phyloP scores from a whole-genome alignment of 257 asterid genomes.

The Capsicum baccatum region DNA sequence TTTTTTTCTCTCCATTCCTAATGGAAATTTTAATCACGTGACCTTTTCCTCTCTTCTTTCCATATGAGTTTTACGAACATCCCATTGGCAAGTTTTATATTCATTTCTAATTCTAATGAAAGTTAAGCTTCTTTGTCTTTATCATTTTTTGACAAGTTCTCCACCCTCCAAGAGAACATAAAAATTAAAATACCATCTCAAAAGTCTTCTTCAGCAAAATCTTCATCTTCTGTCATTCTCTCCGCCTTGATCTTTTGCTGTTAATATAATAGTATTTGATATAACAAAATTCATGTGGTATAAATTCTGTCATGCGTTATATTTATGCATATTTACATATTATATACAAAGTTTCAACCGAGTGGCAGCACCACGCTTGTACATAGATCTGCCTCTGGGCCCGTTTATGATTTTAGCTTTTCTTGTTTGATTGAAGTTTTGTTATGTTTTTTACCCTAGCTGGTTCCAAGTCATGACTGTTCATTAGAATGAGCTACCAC shows the following conservation, averaged over 20 bases:
- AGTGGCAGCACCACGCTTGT: too few species aligned
- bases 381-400: too few species aligned
- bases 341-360: too few species aligned
- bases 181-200: background rate
- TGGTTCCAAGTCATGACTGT: constrained; percentile 12
- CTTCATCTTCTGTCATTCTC: background rate
- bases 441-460: background rate
- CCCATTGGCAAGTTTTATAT: background rate
- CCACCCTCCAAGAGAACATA: background rate
- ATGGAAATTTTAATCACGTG: background rate
- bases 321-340: too few species aligned
- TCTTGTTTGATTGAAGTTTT: background rate
- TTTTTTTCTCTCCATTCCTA: background rate
- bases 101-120: background rate
- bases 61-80: background rate
- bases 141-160: background rate
- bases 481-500: background rate
- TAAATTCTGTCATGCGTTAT: background rate
- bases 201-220: background rate
- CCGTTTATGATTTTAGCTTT: background rate
- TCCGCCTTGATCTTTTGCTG: background rate
- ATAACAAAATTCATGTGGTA: background rate
- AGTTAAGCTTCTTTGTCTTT: background rate
- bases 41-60: constrained; percentile 9
- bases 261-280: background rate